These are phyloP conservation scores for Peronospora belbahrii DNA, from an alignment of 352 stramenopile genomes.

Conservation along the genomic window DNA sequence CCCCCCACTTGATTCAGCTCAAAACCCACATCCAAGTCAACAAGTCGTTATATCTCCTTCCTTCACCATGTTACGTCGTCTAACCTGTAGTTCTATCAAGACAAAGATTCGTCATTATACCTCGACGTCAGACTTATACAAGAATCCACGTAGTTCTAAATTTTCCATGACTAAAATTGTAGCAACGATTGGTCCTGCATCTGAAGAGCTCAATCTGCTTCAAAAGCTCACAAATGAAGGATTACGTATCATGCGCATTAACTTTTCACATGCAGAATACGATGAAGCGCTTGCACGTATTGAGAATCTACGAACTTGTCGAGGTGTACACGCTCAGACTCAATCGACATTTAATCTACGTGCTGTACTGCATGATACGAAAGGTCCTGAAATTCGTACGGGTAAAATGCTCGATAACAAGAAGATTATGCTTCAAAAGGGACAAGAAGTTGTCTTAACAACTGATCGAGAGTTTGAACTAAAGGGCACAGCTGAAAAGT, in stretches of 20 bases:
- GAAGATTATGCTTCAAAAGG: conserved; percentile 77
- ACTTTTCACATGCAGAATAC: conserved; percentile 93
- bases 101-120: conserved; percentile 13
- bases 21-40: conserved; percentile 13
- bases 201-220: conserved; percentile 61
- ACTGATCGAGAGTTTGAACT: conserved; percentile 73
- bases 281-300: conserved; percentile 75
- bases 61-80: conserved; percentile 23
- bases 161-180: conserved; percentile 92
- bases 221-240: conserved; percentile 84
- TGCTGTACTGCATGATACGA: conserved; percentile 90
- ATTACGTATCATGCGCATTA: conserved; percentile 90
- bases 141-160: conserved; percentile 72
- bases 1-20: no score
- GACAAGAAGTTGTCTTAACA: conserved; percentile 83
- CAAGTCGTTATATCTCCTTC: conserved; percentile 2
- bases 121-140: conserved; percentile 41
- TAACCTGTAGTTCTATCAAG: conserved; percentile 18
- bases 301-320: conserved; percentile 67
- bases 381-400: conserved; percentile 92
- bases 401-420: conserved; percentile 85
- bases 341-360: conserved; percentile 85
- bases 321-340: conserved; percentile 66
- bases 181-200: conserved; percentile 88
- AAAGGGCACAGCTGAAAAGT: conserved; percentile 75